Evolutionary conservation across 2,329 filamentous ascomycete species (phyloP), one percentile per base, ranked within the genome.

Genomic region (Colletotrichum destructivum): DNA sequence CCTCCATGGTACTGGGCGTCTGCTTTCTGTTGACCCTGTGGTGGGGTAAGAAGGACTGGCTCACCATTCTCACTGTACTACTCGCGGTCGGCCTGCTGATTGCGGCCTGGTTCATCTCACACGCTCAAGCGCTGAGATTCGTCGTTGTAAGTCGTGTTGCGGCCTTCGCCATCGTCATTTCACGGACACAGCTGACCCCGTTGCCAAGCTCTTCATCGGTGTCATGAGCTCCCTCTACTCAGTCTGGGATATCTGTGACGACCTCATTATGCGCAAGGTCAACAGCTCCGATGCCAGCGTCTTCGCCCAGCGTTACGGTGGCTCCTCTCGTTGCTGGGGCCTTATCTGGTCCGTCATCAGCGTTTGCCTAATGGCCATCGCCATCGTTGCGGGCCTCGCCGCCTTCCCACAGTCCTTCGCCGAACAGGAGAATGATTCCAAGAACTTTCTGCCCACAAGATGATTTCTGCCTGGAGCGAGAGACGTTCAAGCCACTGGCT

Each of bases 191-290:
- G 15, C 62, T 63, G 69, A 71, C 42, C 15, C 12, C 3, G 16
- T 11, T 12, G n/a, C 21, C 72, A 89, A 38, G 84, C 86, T 95
- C 38, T 95, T 95, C 77, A 94, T 95, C 73, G 93, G 93, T 52
- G 93, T 95, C 76, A 95, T 95, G 93, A 93, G 90, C 8, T 91
- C 90, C 2, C 87, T 95, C 1, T 95, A 95, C 81, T 93, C 91
- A 74, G 92, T 93, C 6, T 95, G 93, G 93, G 93, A 95, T 84
- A 95, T 95, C 75, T 95, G 92, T 81, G 93, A 96, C 78, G 93
- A 96, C 75, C 84, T 95, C 42, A 94, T 96, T 75, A 83, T 95
- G 5, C 88, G 93, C 70, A 95, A 95, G 82, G 92, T 95, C 62
- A 95, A 95, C 80, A 90, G 88, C 26, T 94, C 92, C 5, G 93